Percentiles rank a stretch among this genome's conserved stretches.
Evolutionary conservation across 2,329 filamentous ascomycete species (phyloP).

Genomic region (Sarocladiaceae sp.): DNA sequence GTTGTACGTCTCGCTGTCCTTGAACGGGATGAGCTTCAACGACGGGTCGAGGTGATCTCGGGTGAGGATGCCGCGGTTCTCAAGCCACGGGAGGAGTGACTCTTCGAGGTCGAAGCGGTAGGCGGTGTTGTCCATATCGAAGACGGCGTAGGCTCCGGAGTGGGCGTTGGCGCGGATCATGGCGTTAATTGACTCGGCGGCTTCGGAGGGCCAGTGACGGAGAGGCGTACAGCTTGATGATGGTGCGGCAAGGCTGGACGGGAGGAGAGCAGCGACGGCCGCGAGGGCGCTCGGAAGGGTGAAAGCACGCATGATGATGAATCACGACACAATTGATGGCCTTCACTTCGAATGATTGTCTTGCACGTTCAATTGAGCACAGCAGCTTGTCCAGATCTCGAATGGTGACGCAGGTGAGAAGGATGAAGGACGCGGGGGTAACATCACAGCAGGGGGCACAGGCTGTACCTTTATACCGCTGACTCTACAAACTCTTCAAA

Average conservation of each 20-base stretch:
- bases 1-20: conserved; percentile 30
- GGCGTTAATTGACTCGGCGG: conserved; percentile 28
- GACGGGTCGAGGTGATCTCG: conserved; percentile 35
- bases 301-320: conserved; percentile 1
- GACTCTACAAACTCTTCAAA: too few relatives aligned
- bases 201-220: conserved; percentile 31
- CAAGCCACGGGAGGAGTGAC: conserved; percentile 37
- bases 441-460: too few relatives aligned
- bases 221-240: conserved; percentile 10
- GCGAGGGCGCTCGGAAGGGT: background rate
- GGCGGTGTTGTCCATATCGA: conserved; percentile 43
- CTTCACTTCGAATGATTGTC: background rate
- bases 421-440: too few relatives aligned
- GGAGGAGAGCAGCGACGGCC: background rate
- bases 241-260: conserved; percentile 3
- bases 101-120: conserved; percentile 39
- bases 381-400: background rate
- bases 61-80: conserved; percentile 35
- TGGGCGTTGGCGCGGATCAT: conserved; percentile 35
- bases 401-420: too few relatives aligned
- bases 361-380: background rate
- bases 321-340: too few relatives aligned
- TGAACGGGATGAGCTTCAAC: conserved; percentile 37
- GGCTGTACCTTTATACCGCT: too few relatives aligned
- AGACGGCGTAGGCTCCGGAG: conserved; percentile 32